phyloP scores from a whole-genome alignment of 371 early-diverging fungal species.

The Apophysomyces elegans region DNA sequence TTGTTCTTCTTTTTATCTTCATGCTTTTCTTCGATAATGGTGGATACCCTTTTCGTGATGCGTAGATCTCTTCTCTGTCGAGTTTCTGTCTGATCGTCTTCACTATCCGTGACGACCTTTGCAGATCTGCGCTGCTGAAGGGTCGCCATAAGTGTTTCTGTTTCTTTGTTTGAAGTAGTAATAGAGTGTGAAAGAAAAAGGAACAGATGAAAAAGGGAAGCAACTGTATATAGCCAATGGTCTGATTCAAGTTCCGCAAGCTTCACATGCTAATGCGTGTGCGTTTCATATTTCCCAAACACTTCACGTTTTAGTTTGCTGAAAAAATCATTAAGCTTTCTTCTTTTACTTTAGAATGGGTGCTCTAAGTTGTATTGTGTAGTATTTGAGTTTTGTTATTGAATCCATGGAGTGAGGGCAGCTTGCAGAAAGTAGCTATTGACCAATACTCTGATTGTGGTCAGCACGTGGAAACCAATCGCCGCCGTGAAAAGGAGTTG shows the following conservation, averaged over 20 bases:
- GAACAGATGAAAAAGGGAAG: not conserved
- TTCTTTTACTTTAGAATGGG: too few species aligned
- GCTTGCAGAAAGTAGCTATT: too few species aligned
- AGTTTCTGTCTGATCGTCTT: constrained; percentile 51
- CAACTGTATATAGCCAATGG: not conserved
- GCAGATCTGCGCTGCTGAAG: constrained; percentile 25
- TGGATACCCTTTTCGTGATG: constrained; percentile 37
- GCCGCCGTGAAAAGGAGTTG: too few species aligned
- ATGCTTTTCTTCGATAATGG: constrained; percentile 36
- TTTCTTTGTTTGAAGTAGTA: not conserved
- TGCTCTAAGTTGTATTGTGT: too few species aligned
- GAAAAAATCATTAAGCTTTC: not conserved
- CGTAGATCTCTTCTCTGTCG: constrained; percentile 43
- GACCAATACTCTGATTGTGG: too few species aligned
- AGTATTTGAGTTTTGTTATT: too few species aligned
- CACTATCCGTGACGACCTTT: constrained; percentile 54
- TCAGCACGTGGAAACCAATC: too few species aligned
- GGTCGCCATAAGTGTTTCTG: not conserved
- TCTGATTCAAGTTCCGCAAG: constrained; percentile 4
- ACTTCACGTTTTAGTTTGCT: not conserved
- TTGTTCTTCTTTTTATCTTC: constrained; percentile 34
- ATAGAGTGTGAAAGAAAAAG: not conserved
- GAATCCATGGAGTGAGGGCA: too few species aligned
- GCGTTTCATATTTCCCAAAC: not conserved
- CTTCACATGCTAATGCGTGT: constrained; percentile 4